Conservation (phyloP, 768 basidiomycete genomes). For the Mycena maculata region DNA sequence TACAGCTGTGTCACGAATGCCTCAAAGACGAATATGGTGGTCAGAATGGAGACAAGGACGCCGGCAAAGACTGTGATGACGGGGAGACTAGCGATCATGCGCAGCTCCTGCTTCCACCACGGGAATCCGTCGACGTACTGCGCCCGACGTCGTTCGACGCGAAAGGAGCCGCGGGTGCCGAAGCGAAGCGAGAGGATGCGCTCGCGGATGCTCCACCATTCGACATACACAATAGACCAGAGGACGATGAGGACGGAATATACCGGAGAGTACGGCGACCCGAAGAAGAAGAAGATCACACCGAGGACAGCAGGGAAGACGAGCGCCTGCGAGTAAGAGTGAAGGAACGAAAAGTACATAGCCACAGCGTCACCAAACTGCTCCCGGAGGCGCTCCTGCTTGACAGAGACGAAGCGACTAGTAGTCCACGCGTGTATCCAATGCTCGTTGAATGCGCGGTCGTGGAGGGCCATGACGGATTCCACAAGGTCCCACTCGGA, state of each 20-base stretch:
- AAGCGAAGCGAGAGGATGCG: conserved; percentile 85
- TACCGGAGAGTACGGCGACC: conserved; percentile 76
- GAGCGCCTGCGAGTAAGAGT: conserved; percentile 84
- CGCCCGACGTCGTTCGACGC: conserved; percentile 78
- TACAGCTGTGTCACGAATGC: conserved; percentile 92
- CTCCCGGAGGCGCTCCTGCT: conserved; percentile 77
- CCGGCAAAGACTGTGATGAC: conserved; percentile 80
- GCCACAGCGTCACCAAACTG: conserved; percentile 90
- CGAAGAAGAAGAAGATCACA: conserved; percentile 73
- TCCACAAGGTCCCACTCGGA: conserved; percentile 85
- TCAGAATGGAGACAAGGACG: conserved; percentile 76
- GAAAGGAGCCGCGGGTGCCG: conserved; percentile 81
- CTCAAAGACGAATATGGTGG: conserved; percentile 87
- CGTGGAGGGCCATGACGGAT: conserved; percentile 86
- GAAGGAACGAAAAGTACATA: conserved; percentile 90
- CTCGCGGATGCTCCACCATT: conserved; percentile 92
- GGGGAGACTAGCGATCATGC: conserved; percentile 76
- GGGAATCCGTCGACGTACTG: conserved; percentile 64
- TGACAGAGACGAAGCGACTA: conserved; percentile 68
- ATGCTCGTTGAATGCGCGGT: conserved; percentile 79
- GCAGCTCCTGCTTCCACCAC: conserved; percentile 82
- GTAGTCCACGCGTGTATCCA: conserved; percentile 86
- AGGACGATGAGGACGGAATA: conserved; percentile 83
- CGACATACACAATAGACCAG: conserved; percentile 90
- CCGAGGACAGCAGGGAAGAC: conserved; percentile 82